A percentile compares a stretch with the other conserved stretches of the same genome.
These are phyloP conservation scores for Tylopilus balloui DNA, from an alignment of 768 basidiomycete genomes.

Conservation along the genomic window DNA sequence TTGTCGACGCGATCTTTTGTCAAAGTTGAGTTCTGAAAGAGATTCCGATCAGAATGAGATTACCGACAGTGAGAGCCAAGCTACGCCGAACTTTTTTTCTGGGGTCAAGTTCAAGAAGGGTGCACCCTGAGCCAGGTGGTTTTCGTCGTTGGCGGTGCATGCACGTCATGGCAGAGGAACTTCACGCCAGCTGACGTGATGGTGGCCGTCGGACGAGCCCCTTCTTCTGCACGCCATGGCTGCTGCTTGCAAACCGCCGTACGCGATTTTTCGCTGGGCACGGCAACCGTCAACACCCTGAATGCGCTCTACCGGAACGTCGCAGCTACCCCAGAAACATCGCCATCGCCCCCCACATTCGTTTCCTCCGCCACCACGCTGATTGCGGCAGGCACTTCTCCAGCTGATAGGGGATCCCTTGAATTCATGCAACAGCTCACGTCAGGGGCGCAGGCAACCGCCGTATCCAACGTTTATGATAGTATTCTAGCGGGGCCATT, in stretches of 20 bases:
- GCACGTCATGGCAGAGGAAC: too few relatives aligned
- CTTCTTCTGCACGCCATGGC: not conserved
- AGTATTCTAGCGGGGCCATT: constrained; percentile 49
- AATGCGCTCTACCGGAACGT: not conserved
- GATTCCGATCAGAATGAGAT: constrained; percentile 4
- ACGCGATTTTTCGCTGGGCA: not conserved
- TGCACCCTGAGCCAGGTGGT: constrained; percentile 2
- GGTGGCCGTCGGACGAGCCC: not conserved
- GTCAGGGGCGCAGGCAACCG: constrained; percentile 35
- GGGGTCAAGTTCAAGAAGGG: not conserved
- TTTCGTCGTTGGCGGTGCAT: not conserved
- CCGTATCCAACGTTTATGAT: constrained; percentile 39
- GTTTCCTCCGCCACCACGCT: constrained; percentile 11
- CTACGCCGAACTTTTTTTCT: not conserved
- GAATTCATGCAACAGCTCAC: constrained; percentile 31
- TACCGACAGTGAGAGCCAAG: not conserved
- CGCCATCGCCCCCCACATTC: constrained; percentile 12
- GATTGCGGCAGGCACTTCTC: constrained; percentile 2
- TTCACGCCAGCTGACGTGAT: constrained; percentile 7
- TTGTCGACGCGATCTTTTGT: not conserved
- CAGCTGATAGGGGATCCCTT: constrained; percentile 4
- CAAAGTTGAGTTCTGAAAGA: constrained; percentile 2
- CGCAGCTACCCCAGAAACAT: not conserved
- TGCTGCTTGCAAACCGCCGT: constrained; percentile 2
- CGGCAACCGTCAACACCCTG: constrained; percentile 10